phyloP scores from a whole-genome alignment of 768 basidiomycete genomes.

The Dictyophora rubrovolvata region DNA sequence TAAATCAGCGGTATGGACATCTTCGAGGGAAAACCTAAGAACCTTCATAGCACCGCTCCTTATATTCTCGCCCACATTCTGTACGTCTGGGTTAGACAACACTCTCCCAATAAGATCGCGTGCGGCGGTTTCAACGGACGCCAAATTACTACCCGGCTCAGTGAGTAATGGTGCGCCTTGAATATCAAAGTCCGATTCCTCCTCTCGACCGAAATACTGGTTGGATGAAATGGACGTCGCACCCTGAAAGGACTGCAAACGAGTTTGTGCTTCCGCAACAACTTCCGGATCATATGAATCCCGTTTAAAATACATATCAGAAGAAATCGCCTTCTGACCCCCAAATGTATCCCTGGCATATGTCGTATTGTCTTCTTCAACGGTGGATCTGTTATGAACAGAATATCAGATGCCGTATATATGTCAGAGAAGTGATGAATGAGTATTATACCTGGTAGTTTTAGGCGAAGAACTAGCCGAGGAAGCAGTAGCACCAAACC shows the following conservation, averaged over 20 bases:
- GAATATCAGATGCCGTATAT: neutral
- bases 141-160: constrained; percentile 41
- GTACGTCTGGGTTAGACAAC: constrained; percentile 78
- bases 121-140: constrained; percentile 54
- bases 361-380: constrained; percentile 53
- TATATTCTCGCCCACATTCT: constrained; percentile 72
- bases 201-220: constrained; percentile 91
- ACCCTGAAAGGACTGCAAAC: constrained; percentile 80
- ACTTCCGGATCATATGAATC: constrained; percentile 72
- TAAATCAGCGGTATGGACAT: neutral
- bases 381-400: constrained; percentile 3
- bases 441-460: constrained; percentile 18
- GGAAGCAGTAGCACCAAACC: constrained; percentile 74
- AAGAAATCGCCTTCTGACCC: constrained; percentile 89
- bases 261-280: constrained; percentile 64
- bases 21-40: constrained; percentile 15
- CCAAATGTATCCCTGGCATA: constrained; percentile 89
- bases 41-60: constrained; percentile 78
- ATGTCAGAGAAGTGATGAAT: neutral
- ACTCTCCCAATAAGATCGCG: constrained; percentile 67
- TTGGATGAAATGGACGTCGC: constrained; percentile 90
- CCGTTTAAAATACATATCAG: constrained; percentile 94
- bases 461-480: constrained; percentile 44
- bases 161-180: constrained; percentile 26
- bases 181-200: constrained; percentile 50